Base-by-base conservation (phyloP, 1,139 yeast genomes). In the Candida gigantensis region DNA sequence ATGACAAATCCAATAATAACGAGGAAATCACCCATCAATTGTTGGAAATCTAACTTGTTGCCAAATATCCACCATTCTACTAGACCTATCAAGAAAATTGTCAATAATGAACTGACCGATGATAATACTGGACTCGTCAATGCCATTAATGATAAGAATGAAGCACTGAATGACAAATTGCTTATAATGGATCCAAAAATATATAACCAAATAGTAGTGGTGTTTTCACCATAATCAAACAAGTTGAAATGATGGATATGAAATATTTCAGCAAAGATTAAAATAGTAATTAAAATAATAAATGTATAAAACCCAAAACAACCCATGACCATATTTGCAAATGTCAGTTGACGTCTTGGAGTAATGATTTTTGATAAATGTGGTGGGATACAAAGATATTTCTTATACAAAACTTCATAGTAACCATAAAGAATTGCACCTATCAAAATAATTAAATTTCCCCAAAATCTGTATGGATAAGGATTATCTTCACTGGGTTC, bases 341-440 rank as follows among this genome's bases (percentile, higher is more conserved):
- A 71, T 9, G 73, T 65, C 58, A 66, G 60, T 48, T 71, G 77
- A 42, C 76, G 61, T 41, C 74, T 61, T 13, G 77, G 76, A 10
- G 76, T 70, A 37, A 71, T 69, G 14, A 64, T 50, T 40, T 56
- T 64, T 12, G 73, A 42, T 39, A 69, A 57, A 44, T 77, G 79
- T 0, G 65, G 60, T 0, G 95, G 94, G 9, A 92, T 86, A 56
- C 96, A 86, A 10, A 83, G 74, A 47, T 76, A 68, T 49, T 77
- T 77, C 59, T 88, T 88, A 68, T 87, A 88, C 28, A 85, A 63
- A 3, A 87, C 95, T 55, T 88, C 96, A 56, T 88, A 88, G 39
- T 84, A 74, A 2, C 96, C 96, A 50, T 87, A 88, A 40, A 86
- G 55, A 2, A 88, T 66, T 0, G 96, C 92, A n/a, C 96, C 96